A percentile compares a stretch with the other conserved stretches of the same genome.
Evolutionary conservation across 1,139 yeast genomes (phyloP).

Genomic region (Yamadazyma sp.): DNA sequence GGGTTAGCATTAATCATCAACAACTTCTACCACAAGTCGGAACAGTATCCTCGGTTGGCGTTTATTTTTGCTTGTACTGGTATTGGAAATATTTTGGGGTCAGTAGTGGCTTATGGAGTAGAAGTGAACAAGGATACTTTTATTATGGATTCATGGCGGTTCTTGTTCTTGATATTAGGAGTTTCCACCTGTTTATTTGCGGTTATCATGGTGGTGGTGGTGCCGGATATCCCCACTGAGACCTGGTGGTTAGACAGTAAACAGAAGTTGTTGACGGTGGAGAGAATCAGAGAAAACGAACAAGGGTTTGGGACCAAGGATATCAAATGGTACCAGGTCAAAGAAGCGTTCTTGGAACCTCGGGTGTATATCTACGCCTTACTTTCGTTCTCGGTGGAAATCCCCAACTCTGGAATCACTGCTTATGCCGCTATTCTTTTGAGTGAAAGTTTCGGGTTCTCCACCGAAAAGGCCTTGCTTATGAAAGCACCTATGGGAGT

Average conservation of each 20-base stretch:
- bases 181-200: conserved; percentile 29
- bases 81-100: conserved; percentile 25
- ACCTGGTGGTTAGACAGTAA: conserved; percentile 39
- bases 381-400: conserved; percentile 23
- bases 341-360: conserved; percentile 23
- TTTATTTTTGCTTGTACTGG: conserved; percentile 22
- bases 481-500: conserved; percentile 31
- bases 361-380: conserved; percentile 11
- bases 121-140: conserved; percentile 26
- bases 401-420: conserved; percentile 29
- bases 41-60: conserved; percentile 23
- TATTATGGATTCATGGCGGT: conserved; percentile 24
- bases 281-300: conserved; percentile 23
- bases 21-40: conserved; percentile 23
- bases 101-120: conserved; percentile 23
- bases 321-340: conserved; percentile 22
- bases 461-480: conserved; percentile 24
- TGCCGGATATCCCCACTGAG: conserved; percentile 45
- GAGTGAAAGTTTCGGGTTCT: conserved; percentile 35
- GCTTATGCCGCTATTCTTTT: conserved; percentile 43
- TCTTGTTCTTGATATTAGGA: conserved; percentile 45
- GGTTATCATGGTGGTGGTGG: conserved; percentile 20
- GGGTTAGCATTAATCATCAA: conserved; percentile 25
- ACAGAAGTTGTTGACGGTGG: conserved; percentile 28
- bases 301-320: conserved; percentile 31